Base-by-base conservation (phyloP, 1,284 basidiomycete genomes). In the Puccinia novopanici region DNA sequence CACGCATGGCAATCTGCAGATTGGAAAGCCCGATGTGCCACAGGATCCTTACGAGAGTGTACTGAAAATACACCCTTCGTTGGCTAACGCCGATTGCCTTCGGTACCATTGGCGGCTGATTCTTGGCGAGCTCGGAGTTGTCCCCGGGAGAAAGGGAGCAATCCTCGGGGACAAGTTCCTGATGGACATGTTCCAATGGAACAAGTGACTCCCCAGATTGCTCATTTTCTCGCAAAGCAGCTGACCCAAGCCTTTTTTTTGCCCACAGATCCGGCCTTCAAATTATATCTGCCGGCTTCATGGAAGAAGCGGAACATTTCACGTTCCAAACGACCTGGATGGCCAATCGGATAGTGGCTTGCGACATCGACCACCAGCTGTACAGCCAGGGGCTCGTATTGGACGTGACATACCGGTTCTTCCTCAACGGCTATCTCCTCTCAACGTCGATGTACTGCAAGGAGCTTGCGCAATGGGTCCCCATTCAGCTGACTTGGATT, bases 251-350 rank as follows among this genome's bases (percentile, higher is more conserved):
- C n/a, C 13, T 45, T 2, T 42, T 42, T 24, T 24, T n/a, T 50
- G 30, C 22, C 34, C 57, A 48, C 57, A 75, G 57, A 45, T 0
- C 13, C 40, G 73, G 73, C 6, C 34, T 75, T 3, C 34, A 22
- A 37, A 61, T 75, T 5, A 75, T 75, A 5, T 75, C 55, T 2
- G 40, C 42, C 24, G n/a, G n/a, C 19, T 45, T 75, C 40, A 40
- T 40, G 42, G 37, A 27, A 8, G 54, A n/a, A 12, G 3, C 19
- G 17, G 59, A 50, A 19, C 74, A 76, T 30, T 63, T 57, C 34
- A 42, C 37, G 2, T 74, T 74, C 52, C 72, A 74, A 74, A 57
- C 72, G 9, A 19, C 54, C 9, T 74, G 72, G 72, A 74, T 74
- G 72, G 30, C 0, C 8, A 17, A 57, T 5, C 10, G 17, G 34